phyloP scores from a whole-genome alignment of 495 filamentous ascomycete genomes.

The Monascus purpureus region DNA sequence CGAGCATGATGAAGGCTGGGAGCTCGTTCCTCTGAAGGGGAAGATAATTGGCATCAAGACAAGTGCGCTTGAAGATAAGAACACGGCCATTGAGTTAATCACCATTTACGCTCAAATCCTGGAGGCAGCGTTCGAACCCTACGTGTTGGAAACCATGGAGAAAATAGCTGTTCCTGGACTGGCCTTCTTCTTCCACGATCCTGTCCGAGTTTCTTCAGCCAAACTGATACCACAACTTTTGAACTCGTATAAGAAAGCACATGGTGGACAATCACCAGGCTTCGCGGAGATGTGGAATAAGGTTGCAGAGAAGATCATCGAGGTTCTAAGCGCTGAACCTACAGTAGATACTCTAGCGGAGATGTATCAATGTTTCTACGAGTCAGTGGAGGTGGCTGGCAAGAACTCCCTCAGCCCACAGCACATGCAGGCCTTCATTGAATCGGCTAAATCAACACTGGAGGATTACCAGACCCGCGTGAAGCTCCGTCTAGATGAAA shows the following conservation, averaged over 20 bases:
- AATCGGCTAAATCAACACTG: conserved; percentile 65
- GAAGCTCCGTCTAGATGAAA: conserved; percentile 62
- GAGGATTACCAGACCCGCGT: conserved; percentile 87
- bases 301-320: conserved; percentile 80
- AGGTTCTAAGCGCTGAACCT: conserved; percentile 88
- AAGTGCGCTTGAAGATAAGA: conserved; percentile 91
- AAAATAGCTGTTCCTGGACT: conserved; percentile 90
- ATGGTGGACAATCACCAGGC: conserved; percentile 60
- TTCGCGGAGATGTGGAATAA: conserved; percentile 68
- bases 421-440: conserved; percentile 78
- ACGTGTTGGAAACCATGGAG: conserved; percentile 86
- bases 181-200: conserved; percentile 98
- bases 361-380: conserved; percentile 99
- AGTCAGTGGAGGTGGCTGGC: conserved; percentile 89
- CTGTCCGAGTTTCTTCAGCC: conserved; percentile 87
- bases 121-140: conserved; percentile 80
- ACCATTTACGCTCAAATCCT: conserved; percentile 93
- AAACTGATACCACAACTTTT: conserved; percentile 91
- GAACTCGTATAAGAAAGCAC: conserved; percentile 82
- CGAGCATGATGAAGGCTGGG: conserved; percentile 95
- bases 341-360: conserved; percentile 93
- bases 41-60: conserved; percentile 99
- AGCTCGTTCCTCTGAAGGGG: conserved; percentile 88
- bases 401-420: conserved; percentile 60
- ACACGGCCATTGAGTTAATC: conserved; percentile 95